phyloP scores from a whole-genome alignment of 768 basidiomycete genomes.

The Zangia roseola region DNA sequence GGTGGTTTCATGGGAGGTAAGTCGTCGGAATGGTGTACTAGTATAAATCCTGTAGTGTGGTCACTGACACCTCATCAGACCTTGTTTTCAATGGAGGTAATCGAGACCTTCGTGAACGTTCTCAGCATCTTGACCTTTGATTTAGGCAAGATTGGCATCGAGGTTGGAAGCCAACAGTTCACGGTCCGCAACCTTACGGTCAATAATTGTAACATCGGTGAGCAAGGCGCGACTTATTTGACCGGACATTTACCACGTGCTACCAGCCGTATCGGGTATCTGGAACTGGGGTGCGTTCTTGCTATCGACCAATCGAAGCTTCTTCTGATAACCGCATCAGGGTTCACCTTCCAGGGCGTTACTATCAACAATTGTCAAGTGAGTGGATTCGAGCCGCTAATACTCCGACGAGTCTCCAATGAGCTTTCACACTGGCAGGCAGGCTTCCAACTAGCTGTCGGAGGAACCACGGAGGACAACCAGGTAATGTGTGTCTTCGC shows the following conservation, averaged over 20 bases:
- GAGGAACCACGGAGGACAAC: constrained; percentile 28
- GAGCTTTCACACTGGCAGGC: constrained; percentile 18
- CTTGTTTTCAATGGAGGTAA: constrained; percentile 44
- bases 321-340: constrained; percentile 19
- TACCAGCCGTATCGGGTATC: constrained; percentile 24
- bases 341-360: constrained; percentile 54
- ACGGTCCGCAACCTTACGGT: constrained; percentile 62
- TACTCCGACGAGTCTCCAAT: not conserved
- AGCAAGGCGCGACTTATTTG: not conserved
- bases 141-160: constrained; percentile 55
- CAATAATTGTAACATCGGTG: constrained; percentile 44
- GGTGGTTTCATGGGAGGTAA: constrained; percentile 58
- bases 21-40: constrained; percentile 5
- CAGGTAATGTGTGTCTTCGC: constrained; percentile 30
- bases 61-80: constrained; percentile 22
- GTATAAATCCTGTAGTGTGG: too few species aligned
- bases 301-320: not conserved
- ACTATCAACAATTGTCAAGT: constrained; percentile 41
- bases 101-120: not conserved
- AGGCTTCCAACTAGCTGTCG: constrained; percentile 46
- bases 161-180: constrained; percentile 80
- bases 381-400: not conserved
- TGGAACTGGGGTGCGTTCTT: constrained; percentile 43
- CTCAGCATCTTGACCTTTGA: not conserved
- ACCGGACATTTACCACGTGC: not conserved